Conservation (phyloP, 257 asterid genomes). For the Salvia splendens region DNA sequence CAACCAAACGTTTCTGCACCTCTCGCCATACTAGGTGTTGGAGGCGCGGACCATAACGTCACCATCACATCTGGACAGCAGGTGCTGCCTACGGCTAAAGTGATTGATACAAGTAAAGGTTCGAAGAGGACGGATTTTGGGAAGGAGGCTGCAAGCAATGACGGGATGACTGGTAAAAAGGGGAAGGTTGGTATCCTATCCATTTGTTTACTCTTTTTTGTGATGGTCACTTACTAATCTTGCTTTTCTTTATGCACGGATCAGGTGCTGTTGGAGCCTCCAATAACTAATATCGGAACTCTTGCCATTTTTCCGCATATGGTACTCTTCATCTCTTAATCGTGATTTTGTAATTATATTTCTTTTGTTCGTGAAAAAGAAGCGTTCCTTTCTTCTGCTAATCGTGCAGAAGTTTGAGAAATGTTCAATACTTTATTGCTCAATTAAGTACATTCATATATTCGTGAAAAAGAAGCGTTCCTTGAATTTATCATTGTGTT, state of each 20-base stretch:
- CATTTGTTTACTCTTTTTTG: conserved; percentile 19
- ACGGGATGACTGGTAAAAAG: conserved; percentile 50
- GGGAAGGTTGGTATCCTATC: conserved; percentile 68
- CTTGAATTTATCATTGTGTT: neutral
- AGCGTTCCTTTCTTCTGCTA: neutral
- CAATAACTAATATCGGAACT: conserved; percentile 49
- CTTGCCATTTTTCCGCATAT: conserved; percentile 59
- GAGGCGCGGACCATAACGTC: conserved; percentile 43
- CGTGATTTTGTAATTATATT: conserved; percentile 24
- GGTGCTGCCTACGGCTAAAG: conserved; percentile 36
- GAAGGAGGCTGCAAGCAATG: conserved; percentile 53
- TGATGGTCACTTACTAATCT: conserved; percentile 9
- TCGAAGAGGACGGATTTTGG: conserved; percentile 61
- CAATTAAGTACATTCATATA: neutral
- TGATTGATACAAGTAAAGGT: conserved; percentile 41
- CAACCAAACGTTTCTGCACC: conserved; percentile 42
- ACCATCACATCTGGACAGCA: conserved; percentile 40
- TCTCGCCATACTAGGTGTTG: conserved; percentile 36
- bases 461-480: neutral
- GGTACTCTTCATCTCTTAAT: conserved; percentile 47
- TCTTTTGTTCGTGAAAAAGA: neutral
- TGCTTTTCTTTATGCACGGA: conserved; percentile 24
- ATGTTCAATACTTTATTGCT: conserved; percentile 4
- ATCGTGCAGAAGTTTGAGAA: conserved; percentile 15
- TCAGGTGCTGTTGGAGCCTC: conserved; percentile 68